Evolutionary conservation across 768 basidiomycete genomes (phyloP).

Genomic region (Trichaptum fuscoviolaceum): DNA sequence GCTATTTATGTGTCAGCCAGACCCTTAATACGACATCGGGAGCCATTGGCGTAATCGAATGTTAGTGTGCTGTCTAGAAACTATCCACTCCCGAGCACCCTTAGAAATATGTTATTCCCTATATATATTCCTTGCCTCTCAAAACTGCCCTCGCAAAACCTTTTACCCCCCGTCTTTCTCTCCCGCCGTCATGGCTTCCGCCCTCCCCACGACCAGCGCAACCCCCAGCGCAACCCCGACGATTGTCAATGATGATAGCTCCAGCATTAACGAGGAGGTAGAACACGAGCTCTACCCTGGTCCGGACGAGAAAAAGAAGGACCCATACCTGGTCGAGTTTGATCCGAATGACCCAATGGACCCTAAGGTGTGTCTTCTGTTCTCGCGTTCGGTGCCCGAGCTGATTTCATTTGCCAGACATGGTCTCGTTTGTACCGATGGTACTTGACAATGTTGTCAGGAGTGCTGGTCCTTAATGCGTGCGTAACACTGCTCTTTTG

Average conservation of each 20-base stretch:
- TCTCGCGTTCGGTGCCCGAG: conserved; percentile 3
- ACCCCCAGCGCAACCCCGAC: not conserved
- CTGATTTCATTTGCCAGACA: conserved; percentile 31
- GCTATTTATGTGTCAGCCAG: not conserved
- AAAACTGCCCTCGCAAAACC: not conserved
- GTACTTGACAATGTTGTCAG: conserved; percentile 46
- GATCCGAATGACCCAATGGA: conserved; percentile 35
- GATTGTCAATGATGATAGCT: not conserved
- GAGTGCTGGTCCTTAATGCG: conserved; percentile 52
- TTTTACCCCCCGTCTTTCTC: not conserved
- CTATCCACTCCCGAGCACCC: not conserved
- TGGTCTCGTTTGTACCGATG: conserved; percentile 43
- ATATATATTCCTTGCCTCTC: not conserved
- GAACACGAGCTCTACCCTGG: conserved; percentile 3
- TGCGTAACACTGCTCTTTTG: conserved; percentile 22
- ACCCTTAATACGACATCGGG: not conserved
- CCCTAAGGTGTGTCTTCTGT: conserved; percentile 35
- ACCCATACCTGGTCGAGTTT: conserved; percentile 29
- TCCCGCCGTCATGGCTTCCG: conserved; percentile 1
- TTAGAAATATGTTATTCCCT: conserved; percentile 3
- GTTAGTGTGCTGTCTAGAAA: not conserved
- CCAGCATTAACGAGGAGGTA: not conserved
- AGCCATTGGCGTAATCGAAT: not conserved
- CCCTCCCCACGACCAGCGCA: not conserved
- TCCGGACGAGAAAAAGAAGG: conserved; percentile 8